Base-by-base conservation (phyloP, 2,329 filamentous ascomycete species). In the Cladosporium sp. region DNA sequence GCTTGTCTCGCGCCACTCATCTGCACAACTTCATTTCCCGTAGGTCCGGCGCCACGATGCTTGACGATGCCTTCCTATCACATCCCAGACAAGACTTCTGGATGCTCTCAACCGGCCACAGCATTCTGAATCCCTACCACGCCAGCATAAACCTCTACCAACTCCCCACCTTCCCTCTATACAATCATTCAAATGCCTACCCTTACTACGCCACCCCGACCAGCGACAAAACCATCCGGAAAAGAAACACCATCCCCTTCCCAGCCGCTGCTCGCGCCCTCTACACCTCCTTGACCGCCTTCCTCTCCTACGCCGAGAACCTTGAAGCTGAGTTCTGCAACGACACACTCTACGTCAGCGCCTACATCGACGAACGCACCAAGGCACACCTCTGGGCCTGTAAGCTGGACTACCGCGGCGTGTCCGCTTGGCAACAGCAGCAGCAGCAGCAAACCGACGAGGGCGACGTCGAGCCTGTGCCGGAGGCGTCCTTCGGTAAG, bases 321-420 rank as follows among this genome's bases (percentile, higher is more conserved):
- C 43, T 59, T 16, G 44, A 51, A 11, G 34, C 41, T 1, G 13
- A 35, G 22, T 59, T 58, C 46, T 28, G 55, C 10, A 33, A 38
- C 3, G 53, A 54, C 7, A 49, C 56, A 19, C 42, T 14, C 8
- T 34, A n/a, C 3, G 5, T 52, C n/a, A 31, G 33, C 8, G 7
- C 22, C n/a, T 52, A 52, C 16, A 35, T 34, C 5, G 49, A 46
- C 9, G 33, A 49, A 10, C 18, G 37, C 6, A 35, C 41, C 10
- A 49, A 53, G 3, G 34, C 46, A 3, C 34, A 40, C 8, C 49
- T 58, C 3, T 56, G 54, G 54, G 45, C 28, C 3, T 40, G 44
- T 42, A 48, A 48, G 22, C 19, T 56, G 22, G 37, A 52, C 14
- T 56, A 54, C 54, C 32, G 56, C 43, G 53, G 53, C 43, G 43